Base-by-base conservation (phyloP, 306 rosid species). In the Cajanus cajan region DNA sequence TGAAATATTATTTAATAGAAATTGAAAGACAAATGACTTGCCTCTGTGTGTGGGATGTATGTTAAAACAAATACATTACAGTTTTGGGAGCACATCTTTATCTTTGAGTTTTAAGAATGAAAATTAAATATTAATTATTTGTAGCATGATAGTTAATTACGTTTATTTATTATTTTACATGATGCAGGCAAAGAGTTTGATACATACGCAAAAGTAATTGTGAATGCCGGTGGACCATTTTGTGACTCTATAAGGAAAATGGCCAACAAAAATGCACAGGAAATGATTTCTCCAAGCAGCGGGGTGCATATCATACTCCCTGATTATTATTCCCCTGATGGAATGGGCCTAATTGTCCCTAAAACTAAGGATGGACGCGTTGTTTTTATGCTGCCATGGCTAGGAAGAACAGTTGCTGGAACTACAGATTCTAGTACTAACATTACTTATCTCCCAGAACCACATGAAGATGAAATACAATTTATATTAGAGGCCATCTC, bases 301-400 rank as follows among this genome's bases (percentile, higher is more conserved):
- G 99, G 99, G 73, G 99, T 96, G 25, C 99, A 96, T 82, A 74
- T 96, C 16, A 89, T 90, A 76, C 99, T 96, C 67, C 99, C 99
- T 65, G 99, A 96, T 86, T 96, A 96, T 83, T 96, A 96, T 88
- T 96, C 99, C 73, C 99, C 99, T 0, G 97, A 93, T 54, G 98
- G 99, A 80, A 96, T 96, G 99, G 99, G 98, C 72, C 84, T 96
- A 43, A 96, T 96, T 77, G 99, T 96, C 80, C 99, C 99, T 63
- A 96, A 93, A 88, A 96, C 99, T 44, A 91, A 89, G 86, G 99
- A 96, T 78, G 99, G 99, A 7, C 98, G 99, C 64, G 96, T 96
- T 83, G 92, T 93, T 78, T 96, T 96, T 85, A 96, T 96, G 99
- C 90, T 96, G 59, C 99, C 99, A 16, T 96, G 99, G 99, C 88